These are phyloP conservation scores for Phyllosticta paracitricarpa DNA, from an alignment of 2,329 filamentous ascomycete species.

Conservation along the genomic window DNA sequence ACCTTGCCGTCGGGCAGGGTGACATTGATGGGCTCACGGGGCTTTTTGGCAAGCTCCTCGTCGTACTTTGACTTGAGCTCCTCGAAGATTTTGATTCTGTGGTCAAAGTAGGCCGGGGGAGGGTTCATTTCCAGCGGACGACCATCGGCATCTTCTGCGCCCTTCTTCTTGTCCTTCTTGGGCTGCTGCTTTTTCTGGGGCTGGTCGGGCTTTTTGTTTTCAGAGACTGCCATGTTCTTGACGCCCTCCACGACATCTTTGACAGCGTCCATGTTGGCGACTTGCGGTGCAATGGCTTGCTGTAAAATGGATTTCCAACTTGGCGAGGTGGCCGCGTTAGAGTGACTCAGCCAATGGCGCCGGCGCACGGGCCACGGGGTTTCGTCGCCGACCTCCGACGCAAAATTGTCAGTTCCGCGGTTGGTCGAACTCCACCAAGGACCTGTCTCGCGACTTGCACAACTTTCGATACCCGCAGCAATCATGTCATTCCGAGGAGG, in stretches of 20 bases:
- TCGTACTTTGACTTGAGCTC: constrained; percentile 77
- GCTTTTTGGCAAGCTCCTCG: constrained; percentile 60
- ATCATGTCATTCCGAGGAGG: constrained; percentile 53
- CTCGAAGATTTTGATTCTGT: constrained; percentile 80
- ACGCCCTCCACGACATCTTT: constrained; percentile 46
- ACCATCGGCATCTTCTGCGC: constrained; percentile 23
- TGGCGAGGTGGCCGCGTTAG: constrained; percentile 11
- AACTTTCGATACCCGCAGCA: background rate
- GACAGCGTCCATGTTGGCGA: constrained; percentile 39
- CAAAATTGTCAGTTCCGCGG: constrained; percentile 2
- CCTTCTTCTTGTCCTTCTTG: constrained; percentile 33
- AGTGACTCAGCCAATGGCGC: constrained; percentile 12
- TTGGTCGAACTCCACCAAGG: background rate
- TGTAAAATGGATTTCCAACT: background rate
- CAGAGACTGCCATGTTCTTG: constrained; percentile 48
- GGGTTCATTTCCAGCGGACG: constrained; percentile 39
- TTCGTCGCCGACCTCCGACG: constrained; percentile 2
- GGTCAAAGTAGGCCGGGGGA: constrained; percentile 67
- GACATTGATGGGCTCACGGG: constrained; percentile 63
- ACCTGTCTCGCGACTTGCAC: background rate
- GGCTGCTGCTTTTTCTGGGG: constrained; percentile 19
- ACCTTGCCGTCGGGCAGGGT: constrained; percentile 63
- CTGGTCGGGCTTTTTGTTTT: constrained; percentile 13
- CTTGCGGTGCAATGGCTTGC: constrained; percentile 2
- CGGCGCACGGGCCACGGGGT: background rate